Conservation (phyloP, 345 rosid species). For the Heritiera littoralis region DNA sequence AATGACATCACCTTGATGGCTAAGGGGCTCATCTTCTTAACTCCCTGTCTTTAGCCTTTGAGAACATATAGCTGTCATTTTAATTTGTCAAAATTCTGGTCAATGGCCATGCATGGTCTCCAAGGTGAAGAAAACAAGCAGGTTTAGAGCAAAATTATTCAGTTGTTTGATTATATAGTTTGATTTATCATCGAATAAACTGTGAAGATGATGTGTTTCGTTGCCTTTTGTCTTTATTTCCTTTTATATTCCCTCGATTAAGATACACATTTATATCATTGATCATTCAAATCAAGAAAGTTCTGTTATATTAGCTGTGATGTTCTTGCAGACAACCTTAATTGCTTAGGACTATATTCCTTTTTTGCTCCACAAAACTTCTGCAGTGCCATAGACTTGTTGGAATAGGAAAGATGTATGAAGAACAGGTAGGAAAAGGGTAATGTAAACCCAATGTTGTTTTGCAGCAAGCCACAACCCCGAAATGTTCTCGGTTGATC, state of each 20-base stretch:
- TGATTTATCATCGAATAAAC: not conserved
- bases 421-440: too few relatives aligned
- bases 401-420: too few relatives aligned
- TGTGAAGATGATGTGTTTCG: not conserved
- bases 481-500: too few relatives aligned
- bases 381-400: too few relatives aligned
- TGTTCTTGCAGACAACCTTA: too few relatives aligned
- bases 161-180: not conserved
- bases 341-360: too few relatives aligned
- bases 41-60: not conserved
- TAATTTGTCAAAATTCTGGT: not conserved
- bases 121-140: not conserved
- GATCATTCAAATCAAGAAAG: too few relatives aligned
- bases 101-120: not conserved
- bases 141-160: not conserved
- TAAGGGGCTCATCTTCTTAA: not conserved
- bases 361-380: too few relatives aligned
- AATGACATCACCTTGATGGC: not conserved
- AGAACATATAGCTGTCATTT: not conserved
- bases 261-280: not conserved
- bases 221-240: not conserved
- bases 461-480: too few relatives aligned
- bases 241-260: not conserved
- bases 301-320: too few relatives aligned
- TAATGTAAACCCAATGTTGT: too few relatives aligned